Evolutionary conservation across 257 asterid species (phyloP).

Genomic region (Striga asiatica): DNA sequence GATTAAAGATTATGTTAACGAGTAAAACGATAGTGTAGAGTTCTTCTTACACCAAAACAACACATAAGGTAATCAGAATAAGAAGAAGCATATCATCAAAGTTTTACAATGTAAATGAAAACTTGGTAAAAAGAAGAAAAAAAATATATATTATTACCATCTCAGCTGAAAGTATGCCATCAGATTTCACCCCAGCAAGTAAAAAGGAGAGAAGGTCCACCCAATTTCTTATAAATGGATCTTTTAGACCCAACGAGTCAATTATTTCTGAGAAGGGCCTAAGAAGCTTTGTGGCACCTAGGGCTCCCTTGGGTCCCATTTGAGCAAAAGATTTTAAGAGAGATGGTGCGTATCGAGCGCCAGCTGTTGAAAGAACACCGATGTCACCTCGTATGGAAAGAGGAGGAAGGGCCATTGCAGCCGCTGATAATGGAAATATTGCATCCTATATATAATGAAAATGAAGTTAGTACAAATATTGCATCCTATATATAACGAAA

Average conservation of each 20-base stretch:
- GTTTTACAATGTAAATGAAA: not conserved
- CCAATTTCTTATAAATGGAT: constrained; percentile 85
- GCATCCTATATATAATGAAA: constrained; percentile 47
- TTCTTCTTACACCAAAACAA: too few relatives aligned
- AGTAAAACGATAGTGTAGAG: too few relatives aligned
- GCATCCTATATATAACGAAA: constrained; percentile 45
- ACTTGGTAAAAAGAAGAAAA: not conserved
- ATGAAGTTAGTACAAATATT: constrained; percentile 60
- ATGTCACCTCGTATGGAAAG: constrained; percentile 79
- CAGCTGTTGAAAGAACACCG: constrained; percentile 91
- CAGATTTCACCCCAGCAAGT: constrained; percentile 92
- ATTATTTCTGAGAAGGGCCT: constrained; percentile 75
- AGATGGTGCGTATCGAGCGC: constrained; percentile 78
- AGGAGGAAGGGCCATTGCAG: constrained; percentile 98
- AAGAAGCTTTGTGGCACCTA: constrained; percentile 85
- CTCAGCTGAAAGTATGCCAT: constrained; percentile 91
- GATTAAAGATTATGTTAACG: not conserved
- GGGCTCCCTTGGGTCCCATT: constrained; percentile 92
- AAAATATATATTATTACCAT: constrained; percentile 60
- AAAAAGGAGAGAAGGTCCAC: constrained; percentile 84
- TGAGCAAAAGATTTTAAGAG: constrained; percentile 79
- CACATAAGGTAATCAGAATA: too few relatives aligned
- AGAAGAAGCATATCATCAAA: too few relatives aligned
- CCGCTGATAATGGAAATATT: constrained; percentile 75
- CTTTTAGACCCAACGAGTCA: constrained; percentile 69